Evolutionary conservation across 805 yeast genomes (phyloP).

Genomic region (Metschnikowia kunwiensis): DNA sequence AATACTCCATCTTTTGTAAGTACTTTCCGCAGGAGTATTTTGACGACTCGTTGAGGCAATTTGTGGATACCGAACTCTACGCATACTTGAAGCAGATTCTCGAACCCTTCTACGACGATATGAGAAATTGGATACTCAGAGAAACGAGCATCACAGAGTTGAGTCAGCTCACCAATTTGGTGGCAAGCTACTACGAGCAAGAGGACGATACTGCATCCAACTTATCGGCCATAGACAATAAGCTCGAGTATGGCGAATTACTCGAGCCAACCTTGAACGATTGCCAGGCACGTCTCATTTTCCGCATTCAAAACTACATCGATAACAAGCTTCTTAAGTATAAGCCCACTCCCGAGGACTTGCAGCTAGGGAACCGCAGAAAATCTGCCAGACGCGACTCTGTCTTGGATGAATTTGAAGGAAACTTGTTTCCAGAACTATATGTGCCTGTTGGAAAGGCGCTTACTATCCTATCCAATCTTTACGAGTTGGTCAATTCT

Average conservation of each 20-base stretch:
- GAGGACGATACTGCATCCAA: slow-evolving; percentile 41
- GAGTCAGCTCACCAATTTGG: slow-evolving; percentile 70
- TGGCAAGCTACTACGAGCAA: slow-evolving; percentile 64
- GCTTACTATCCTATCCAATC: slow-evolving; percentile 65
- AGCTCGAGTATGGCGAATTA: slow-evolving; percentile 53
- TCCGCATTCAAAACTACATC: slow-evolving; percentile 70
- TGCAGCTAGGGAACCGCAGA: slow-evolving; percentile 50
- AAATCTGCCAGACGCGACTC: slow-evolving; percentile 10
- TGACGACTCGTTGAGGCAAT: slow-evolving; percentile 13
- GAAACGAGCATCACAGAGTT: slow-evolving; percentile 66
- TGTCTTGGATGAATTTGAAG: slow-evolving; percentile 30
- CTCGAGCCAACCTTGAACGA: slow-evolving; percentile 73
- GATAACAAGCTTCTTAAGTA: slow-evolving; percentile 67
- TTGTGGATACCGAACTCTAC: slow-evolving; percentile 35
- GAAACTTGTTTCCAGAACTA: slow-evolving; percentile 42
- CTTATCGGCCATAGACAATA: slow-evolving; percentile 15
- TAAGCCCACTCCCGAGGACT: slow-evolving; percentile 64
- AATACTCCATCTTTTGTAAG: slow-evolving; percentile 52
- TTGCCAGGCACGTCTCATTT: slow-evolving; percentile 75
- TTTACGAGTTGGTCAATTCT: slow-evolving; percentile 76
- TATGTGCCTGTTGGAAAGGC: slow-evolving; percentile 75
- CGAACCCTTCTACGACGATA: slow-evolving; percentile 73
- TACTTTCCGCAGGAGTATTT: slow-evolving; percentile 38
- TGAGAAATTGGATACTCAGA: slow-evolving; percentile 64
- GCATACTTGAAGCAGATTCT: slow-evolving; percentile 61